These are phyloP conservation scores for Triticum urartu DNA, from an alignment of 176 grass and related monocot species.

Conservation along the genomic window DNA sequence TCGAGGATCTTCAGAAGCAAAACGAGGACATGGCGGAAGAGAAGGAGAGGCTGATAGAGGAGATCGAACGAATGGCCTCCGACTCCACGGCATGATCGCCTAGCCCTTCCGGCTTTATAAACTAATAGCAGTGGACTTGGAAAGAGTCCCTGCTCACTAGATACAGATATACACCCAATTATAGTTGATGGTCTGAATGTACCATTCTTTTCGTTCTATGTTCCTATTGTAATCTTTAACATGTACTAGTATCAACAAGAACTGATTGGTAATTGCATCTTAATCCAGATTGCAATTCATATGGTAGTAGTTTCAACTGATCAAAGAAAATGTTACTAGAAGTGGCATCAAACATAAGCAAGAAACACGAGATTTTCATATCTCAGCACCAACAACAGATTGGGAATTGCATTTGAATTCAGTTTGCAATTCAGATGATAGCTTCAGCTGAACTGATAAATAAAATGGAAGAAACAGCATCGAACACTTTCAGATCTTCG, in stretches of 20 bases:
- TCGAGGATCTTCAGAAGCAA: slow-evolving; percentile 77
- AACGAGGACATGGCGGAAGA: slow-evolving; percentile 59
- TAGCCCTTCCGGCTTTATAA: background rate
- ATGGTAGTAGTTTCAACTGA: background rate
- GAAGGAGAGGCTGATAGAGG: slow-evolving; percentile 54
- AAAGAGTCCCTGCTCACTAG: slow-evolving; percentile 18
- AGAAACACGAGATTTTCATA: background rate
- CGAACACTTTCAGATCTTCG: background rate
- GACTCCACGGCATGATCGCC: slow-evolving; percentile 32
- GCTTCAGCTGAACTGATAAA: background rate
- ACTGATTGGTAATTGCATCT: background rate
- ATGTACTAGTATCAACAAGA: background rate
- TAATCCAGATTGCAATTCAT: background rate
- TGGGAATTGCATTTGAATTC: too few species aligned
- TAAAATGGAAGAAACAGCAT: background rate
- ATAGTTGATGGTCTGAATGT: slow-evolving; percentile 24
- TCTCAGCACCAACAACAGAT: background rate
- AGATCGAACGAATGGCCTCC: slow-evolving; percentile 52
- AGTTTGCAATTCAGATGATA: too few species aligned
- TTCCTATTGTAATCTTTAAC: slow-evolving; percentile 14
- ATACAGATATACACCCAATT: slow-evolving; percentile 31
- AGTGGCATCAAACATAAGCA: background rate
- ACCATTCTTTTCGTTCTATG: slow-evolving; percentile 32
- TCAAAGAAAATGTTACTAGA: background rate
- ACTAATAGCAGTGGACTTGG: slow-evolving; percentile 16